Evolutionary conservation across 805 yeast species (phyloP).

Genomic region (Candida montana): DNA sequence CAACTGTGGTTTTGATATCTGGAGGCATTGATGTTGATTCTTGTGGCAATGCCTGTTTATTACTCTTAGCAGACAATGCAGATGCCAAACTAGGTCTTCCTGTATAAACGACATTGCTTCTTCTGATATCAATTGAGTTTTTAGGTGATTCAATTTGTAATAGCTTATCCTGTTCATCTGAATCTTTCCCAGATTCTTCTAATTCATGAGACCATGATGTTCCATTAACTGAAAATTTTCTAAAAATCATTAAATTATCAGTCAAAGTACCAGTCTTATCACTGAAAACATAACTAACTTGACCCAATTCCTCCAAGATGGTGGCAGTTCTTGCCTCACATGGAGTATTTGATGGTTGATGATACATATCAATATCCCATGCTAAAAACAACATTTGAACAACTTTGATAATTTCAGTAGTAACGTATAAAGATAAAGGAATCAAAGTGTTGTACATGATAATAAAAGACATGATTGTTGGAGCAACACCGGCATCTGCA

Average conservation of each 20-base stretch:
- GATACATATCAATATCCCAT: constrained; percentile 93
- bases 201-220: constrained; percentile 82
- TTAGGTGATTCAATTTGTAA: constrained; percentile 14
- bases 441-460: constrained; percentile 97
- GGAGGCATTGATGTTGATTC: neutral
- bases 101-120: constrained; percentile 33
- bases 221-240: constrained; percentile 85
- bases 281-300: constrained; percentile 88
- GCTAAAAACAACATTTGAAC: constrained; percentile 78
- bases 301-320: constrained; percentile 93
- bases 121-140: constrained; percentile 36
- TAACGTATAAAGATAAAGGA: constrained; percentile 90
- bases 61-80: constrained; percentile 20
- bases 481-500: constrained; percentile 77
- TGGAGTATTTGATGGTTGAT: constrained; percentile 76
- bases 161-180: constrained; percentile 14
- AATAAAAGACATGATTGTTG: constrained; percentile 91
- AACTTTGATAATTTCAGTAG: constrained; percentile 92
- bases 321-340: constrained; percentile 95
- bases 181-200: constrained; percentile 27
- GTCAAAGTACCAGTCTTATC: constrained; percentile 98
- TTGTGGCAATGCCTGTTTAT: neutral
- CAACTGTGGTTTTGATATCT: constrained; percentile 49
- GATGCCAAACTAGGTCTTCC: constrained; percentile 60
- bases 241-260: constrained; percentile 87